Evolutionary conservation across 176 grass and related monocot genomes (phyloP), one percentile per base, ranked within the genome.

Genomic region (Phragmites australis): DNA sequence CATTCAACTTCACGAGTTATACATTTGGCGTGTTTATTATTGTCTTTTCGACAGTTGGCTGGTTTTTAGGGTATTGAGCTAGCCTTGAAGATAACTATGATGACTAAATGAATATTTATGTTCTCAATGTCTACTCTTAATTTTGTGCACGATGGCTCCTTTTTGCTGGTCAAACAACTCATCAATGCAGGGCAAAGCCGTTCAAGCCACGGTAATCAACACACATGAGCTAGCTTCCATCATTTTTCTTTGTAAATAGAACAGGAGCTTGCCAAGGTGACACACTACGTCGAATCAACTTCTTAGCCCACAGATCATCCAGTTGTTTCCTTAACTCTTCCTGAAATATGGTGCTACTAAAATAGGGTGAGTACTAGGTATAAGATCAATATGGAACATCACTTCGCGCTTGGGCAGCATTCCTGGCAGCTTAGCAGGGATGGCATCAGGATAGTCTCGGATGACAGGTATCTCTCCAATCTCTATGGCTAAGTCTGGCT

Each of bases 81-180:
- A n/a, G n/a, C n/a, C n/a, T n/a, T n/a, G n/a, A n/a, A n/a, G n/a
- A n/a, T n/a, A n/a, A n/a, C n/a, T n/a, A n/a, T n/a, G n/a, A n/a
- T n/a, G n/a, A n/a, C n/a, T n/a, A n/a, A n/a, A n/a, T n/a, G n/a
- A n/a, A n/a, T n/a, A n/a, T n/a, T n/a, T n/a, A n/a, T n/a, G n/a
- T n/a, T n/a, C n/a, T n/a, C n/a, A n/a, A n/a, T n/a, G n/a, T n/a
- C n/a, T n/a, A n/a, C n/a, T n/a, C n/a, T n/a, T n/a, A n/a, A n/a
- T n/a, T n/a, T n/a, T n/a, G n/a, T n/a, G n/a, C n/a, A n/a, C n/a
- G n/a, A n/a, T n/a, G n/a, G n/a, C n/a, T n/a, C n/a, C n/a, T n/a
- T n/a, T n/a, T n/a, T n/a, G n/a, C n/a, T n/a, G n/a, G n/a, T 63
- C 59, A 63, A 63, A 63, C 59, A 63, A 63, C 9, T 63, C 29